Evolutionary conservation across 345 rosid species (phyloP).

Genomic region (Acer negundo): DNA sequence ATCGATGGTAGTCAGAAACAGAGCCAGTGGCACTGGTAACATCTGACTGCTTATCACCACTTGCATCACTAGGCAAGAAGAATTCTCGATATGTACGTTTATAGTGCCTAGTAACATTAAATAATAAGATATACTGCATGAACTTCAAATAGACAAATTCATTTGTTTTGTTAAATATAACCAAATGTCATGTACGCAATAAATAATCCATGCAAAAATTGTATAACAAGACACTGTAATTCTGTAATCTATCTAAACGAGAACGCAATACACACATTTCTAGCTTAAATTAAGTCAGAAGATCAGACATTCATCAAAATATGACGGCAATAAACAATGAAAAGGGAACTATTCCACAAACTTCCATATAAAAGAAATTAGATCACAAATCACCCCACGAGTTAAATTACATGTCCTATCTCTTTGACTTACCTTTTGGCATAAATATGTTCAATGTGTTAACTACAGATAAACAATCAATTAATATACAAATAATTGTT

Average conservation of each 20-base stretch:
- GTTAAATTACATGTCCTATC: neutral
- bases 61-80: slow-evolving; percentile 57
- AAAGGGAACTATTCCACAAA: neutral
- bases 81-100: slow-evolving; percentile 74
- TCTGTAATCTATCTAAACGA: neutral
- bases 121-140: slow-evolving; percentile 11
- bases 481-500: neutral
- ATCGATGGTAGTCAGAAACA: slow-evolving; percentile 62
- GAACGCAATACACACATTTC: neutral
- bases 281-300: neutral
- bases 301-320: neutral
- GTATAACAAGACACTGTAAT: neutral
- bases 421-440: neutral
- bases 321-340: neutral
- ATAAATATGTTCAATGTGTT: neutral
- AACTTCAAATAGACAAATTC: neutral
- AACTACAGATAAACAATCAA: neutral
- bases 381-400: neutral
- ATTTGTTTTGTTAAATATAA: neutral
- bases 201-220: neutral
- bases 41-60: slow-evolving; percentile 46
- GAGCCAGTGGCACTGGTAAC: slow-evolving; percentile 38
- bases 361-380: neutral
- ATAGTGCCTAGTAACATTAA: slow-evolving; percentile 59
- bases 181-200: neutral